Percentiles rank a stretch among this genome's conserved stretches.
Conservation (phyloP, 371 early-diverging fungal species). For the Mucor sp. region DNA sequence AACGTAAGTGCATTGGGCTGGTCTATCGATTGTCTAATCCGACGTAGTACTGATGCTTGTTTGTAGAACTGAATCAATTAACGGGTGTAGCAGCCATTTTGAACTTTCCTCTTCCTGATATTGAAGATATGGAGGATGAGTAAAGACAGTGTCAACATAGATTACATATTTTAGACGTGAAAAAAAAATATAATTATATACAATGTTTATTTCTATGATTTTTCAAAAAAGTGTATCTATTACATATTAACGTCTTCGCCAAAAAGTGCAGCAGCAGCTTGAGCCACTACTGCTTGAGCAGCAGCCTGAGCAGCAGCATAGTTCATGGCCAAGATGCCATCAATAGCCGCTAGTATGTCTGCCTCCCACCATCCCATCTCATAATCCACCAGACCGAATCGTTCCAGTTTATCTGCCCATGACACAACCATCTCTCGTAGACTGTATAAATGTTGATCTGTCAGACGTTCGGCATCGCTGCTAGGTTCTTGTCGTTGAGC, state of each 20-base stretch:
- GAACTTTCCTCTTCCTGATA: conserved; percentile 76
- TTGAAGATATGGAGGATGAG: conserved; percentile 62
- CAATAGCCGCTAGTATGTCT: conserved; percentile 76
- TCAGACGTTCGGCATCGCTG: conserved; percentile 58
- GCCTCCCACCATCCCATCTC: conserved; percentile 87
- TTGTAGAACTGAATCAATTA: conserved; percentile 81
- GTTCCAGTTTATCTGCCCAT: conserved; percentile 79
- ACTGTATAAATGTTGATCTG: conserved; percentile 63
- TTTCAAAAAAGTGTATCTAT: neutral
- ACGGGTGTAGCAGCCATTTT: conserved; percentile 95
- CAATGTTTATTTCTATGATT: conserved; percentile 4
- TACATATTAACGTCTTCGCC: conserved; percentile 42
- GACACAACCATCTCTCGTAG: conserved; percentile 63
- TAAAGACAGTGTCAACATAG: neutral
- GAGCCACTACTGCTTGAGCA: conserved; percentile 49
- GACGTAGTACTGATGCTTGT: neutral
- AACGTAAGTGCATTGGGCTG: conserved; percentile 61
- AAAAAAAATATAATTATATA: neutral
- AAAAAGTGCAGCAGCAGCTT: conserved; percentile 50
- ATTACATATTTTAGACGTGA: neutral
- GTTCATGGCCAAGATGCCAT: conserved; percentile 56
- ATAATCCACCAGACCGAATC: conserved; percentile 83
- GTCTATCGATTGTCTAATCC: too few relatives aligned
- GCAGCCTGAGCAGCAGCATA: conserved; percentile 53
- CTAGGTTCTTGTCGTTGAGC: conserved; percentile 63